phyloP scores from a whole-genome alignment of 345 rosid species.

The Dipteronia sinensis region DNA sequence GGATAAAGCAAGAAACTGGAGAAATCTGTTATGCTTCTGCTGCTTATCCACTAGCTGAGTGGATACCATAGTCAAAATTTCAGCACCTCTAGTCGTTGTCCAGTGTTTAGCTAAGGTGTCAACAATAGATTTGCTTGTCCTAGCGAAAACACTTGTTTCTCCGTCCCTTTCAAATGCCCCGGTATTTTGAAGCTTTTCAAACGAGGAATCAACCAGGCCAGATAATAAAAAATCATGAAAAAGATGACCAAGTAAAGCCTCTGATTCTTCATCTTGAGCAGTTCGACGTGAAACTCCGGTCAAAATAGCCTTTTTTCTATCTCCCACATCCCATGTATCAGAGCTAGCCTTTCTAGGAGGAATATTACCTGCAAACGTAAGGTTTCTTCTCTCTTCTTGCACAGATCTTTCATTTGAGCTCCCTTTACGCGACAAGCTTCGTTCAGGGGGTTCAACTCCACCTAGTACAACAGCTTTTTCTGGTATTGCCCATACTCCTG shows the following conservation, averaged over 20 bases:
- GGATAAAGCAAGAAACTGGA: slow-evolving; percentile 95
- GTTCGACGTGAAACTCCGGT: slow-evolving; percentile 60
- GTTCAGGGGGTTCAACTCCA: slow-evolving; percentile 95
- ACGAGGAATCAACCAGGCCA: slow-evolving; percentile 63
- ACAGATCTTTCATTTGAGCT: slow-evolving; percentile 79
- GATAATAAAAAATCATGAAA: slow-evolving; percentile 72
- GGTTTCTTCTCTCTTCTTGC: slow-evolving; percentile 63
- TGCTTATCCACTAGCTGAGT: slow-evolving; percentile 83
- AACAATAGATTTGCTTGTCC: slow-evolving; percentile 80
- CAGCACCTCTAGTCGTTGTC: slow-evolving; percentile 98
- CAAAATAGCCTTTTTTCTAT: slow-evolving; percentile 48
- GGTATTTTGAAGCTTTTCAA: slow-evolving; percentile 66
- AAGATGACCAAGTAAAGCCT: slow-evolving; percentile 80
- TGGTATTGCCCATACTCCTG: slow-evolving; percentile 98
- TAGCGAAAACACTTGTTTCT: slow-evolving; percentile 77
- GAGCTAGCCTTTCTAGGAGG: slow-evolving; percentile 70
- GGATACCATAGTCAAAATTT: slow-evolving; percentile 76
- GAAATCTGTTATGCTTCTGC: slow-evolving; percentile 84
- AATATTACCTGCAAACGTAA: slow-evolving; percentile 43
- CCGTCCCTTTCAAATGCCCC: slow-evolving; percentile 95
- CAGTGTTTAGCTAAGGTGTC: slow-evolving; percentile 98
- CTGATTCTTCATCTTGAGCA: slow-evolving; percentile 88
- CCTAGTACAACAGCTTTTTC: slow-evolving; percentile 83
- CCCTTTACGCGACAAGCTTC: slow-evolving; percentile 85
- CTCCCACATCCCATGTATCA: slow-evolving; percentile 61